Percentiles rank a stretch among this genome's conserved stretches.
These are phyloP conservation scores for Cytospora chrysosperma DNA, from an alignment of 2,329 filamentous ascomycete genomes.

Conservation along the genomic window DNA sequence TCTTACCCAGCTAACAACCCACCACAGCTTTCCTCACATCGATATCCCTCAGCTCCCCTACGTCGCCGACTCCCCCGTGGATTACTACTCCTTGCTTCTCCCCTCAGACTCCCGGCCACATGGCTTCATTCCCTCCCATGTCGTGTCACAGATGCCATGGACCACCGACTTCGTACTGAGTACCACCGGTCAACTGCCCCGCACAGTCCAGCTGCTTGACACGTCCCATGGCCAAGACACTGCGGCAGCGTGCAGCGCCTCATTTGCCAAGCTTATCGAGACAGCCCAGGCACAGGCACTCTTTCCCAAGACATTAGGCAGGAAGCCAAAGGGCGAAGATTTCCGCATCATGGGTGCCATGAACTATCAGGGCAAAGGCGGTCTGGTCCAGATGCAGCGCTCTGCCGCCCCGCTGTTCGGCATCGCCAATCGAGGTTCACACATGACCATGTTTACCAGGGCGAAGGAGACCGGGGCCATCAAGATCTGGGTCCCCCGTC, in stretches of 20 bases:
- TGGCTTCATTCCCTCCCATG: slow-evolving; percentile 49
- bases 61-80: slow-evolving; percentile 29
- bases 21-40: slow-evolving; percentile 46
- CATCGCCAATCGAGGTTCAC: slow-evolving; percentile 58
- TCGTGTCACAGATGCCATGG: slow-evolving; percentile 47
- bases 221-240: slow-evolving; percentile 30
- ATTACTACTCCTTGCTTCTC: slow-evolving; percentile 45
- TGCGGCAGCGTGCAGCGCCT: slow-evolving; percentile 34
- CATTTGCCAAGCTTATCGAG: slow-evolving; percentile 42
- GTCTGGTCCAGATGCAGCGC: slow-evolving; percentile 34
- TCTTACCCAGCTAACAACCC: not conserved
- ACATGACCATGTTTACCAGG: slow-evolving; percentile 60
- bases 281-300: slow-evolving; percentile 36
- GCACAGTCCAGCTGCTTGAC: slow-evolving; percentile 34
- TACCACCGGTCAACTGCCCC: slow-evolving; percentile 30
- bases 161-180: slow-evolving; percentile 36
- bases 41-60: slow-evolving; percentile 37
- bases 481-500: slow-evolving; percentile 67
- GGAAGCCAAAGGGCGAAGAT: slow-evolving; percentile 35
- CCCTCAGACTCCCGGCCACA: slow-evolving; percentile 46
- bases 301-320: slow-evolving; percentile 37
- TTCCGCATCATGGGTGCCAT: slow-evolving; percentile 34
- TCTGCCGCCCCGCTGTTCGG: slow-evolving; percentile 59
- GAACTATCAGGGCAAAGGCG: slow-evolving; percentile 20
- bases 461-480: slow-evolving; percentile 40